phyloP scores from a whole-genome alignment of 345 rosid species.

The Salix exigua region DNA sequence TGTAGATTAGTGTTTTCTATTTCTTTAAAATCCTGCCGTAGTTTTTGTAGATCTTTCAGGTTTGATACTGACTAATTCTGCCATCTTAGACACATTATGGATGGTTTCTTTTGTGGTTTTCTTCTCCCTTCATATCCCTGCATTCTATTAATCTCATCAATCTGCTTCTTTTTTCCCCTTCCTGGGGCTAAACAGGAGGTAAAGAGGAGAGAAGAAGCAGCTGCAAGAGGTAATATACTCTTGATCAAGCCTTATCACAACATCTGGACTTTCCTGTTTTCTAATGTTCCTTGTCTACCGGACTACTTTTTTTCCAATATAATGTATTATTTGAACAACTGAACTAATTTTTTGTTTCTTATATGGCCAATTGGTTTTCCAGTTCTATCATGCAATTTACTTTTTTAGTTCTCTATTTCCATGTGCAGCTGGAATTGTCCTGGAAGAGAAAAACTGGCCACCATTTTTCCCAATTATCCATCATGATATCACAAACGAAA shows the following conservation, averaged over 20 bases:
- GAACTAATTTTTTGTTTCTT: neutral
- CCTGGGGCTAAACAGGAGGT: slow-evolving; percentile 21
- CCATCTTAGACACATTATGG: neutral
- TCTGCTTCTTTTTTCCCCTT: neutral
- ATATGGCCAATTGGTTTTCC: neutral
- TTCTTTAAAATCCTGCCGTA: neutral
- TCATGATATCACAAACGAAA: slow-evolving; percentile 31
- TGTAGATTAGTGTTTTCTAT: neutral
- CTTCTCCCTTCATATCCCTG: neutral
- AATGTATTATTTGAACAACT: neutral
- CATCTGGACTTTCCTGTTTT: too few species aligned
- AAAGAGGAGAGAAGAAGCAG: slow-evolving; percentile 32
- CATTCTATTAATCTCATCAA: neutral
- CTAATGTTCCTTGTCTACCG: neutral
- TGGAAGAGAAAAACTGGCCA: slow-evolving; percentile 38
- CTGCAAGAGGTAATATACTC: slow-evolving; percentile 26
- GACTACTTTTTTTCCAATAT: neutral
- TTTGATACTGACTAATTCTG: neutral
- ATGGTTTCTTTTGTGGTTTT: neutral
- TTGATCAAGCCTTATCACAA: neutral
- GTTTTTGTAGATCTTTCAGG: neutral
- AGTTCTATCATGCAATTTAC: neutral
- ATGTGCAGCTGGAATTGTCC: slow-evolving; percentile 29
- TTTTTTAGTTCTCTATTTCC: slow-evolving; percentile 1
- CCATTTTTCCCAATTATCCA: slow-evolving; percentile 36